These are phyloP conservation scores for Exophiala xenobiotica DNA, from an alignment of 2,329 filamentous ascomycete genomes.

Conservation along the genomic window DNA sequence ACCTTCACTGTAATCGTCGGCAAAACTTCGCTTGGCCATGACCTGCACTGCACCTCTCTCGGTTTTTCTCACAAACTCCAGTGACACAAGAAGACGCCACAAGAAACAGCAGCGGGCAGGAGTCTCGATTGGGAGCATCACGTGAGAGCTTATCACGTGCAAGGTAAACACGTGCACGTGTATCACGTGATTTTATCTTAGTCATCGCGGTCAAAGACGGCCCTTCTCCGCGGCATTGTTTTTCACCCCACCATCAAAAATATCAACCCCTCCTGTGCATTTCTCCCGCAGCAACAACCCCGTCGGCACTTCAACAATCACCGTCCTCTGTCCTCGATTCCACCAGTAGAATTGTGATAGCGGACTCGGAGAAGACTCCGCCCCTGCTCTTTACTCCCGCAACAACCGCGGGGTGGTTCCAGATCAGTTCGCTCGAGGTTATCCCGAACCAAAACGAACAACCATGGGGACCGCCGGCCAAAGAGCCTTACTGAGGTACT, in stretches of 20 bases:
- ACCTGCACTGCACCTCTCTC: not conserved
- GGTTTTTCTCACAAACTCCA: no score
- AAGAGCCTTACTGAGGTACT: not conserved
- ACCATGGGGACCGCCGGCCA: not conserved
- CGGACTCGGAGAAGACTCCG: not conserved
- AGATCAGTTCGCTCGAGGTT: not conserved
- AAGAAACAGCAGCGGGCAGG: no score
- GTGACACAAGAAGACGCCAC: no score
- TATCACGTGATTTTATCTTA: no score
- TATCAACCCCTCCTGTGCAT: not conserved
- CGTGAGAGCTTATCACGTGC: no score
- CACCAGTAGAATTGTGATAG: not conserved
- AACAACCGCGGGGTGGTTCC: not conserved
- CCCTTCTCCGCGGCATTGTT: not conserved
- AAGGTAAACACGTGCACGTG: not conserved
- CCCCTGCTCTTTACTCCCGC: not conserved
- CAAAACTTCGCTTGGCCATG: conserved; percentile 38
- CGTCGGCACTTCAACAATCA: conserved; percentile 14
- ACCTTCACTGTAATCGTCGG: conserved; percentile 55
- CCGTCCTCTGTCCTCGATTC: conserved; percentile 1
- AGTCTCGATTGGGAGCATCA: no score
- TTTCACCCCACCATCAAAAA: not conserved
- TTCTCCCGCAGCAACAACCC: not conserved
- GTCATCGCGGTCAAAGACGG: conserved; percentile 1
- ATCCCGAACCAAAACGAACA: not conserved